Percentiles rank a stretch among this genome's conserved stretches.
These are phyloP conservation scores for Podila epigama DNA, from an alignment of 192 early-diverging fungal genomes.

Conservation along the genomic window DNA sequence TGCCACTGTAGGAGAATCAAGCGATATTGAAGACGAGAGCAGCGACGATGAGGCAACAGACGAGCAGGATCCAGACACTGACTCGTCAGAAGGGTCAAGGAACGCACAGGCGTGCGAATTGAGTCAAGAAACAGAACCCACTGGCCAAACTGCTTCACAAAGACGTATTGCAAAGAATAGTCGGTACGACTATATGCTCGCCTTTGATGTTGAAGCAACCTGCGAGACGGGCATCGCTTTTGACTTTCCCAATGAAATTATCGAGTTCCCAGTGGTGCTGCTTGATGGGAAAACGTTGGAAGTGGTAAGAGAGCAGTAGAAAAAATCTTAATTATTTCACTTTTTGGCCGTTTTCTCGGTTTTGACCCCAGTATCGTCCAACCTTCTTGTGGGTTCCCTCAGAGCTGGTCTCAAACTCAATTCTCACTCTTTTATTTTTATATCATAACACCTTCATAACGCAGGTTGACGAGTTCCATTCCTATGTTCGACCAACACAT, in stretches of 20 bases:
- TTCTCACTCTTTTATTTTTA: conserved; percentile 5
- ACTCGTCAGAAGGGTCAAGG: not conserved
- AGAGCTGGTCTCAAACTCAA: too few relatives aligned
- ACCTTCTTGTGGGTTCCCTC: too few relatives aligned
- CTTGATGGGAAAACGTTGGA: conserved; percentile 67
- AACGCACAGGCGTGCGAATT: not conserved
- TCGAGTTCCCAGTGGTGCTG: conserved; percentile 85
- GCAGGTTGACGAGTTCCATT: conserved; percentile 75
- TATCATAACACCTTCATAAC: not conserved
- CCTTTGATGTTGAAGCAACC: conserved; percentile 86
- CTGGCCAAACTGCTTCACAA: not conserved
- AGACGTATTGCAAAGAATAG: conserved; percentile 5
- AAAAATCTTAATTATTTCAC: not conserved
- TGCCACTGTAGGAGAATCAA: not conserved
- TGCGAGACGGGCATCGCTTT: conserved; percentile 65
- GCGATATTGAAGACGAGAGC: not conserved
- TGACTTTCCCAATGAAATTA: conserved; percentile 81
- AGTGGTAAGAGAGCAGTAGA: conserved; percentile 50
- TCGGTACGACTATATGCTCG: conserved; percentile 67
- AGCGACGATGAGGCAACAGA: conserved; percentile 5
- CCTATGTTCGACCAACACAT: conserved; percentile 72
- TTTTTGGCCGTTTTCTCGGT: too few relatives aligned
- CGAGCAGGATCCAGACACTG: not conserved
- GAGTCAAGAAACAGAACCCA: not conserved
- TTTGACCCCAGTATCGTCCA: too few relatives aligned